Evolutionary conservation across 2,329 filamentous ascomycete species (phyloP), one percentile per base, ranked within the genome.

Genomic region (Hymenoscyphus fraxineus): DNA sequence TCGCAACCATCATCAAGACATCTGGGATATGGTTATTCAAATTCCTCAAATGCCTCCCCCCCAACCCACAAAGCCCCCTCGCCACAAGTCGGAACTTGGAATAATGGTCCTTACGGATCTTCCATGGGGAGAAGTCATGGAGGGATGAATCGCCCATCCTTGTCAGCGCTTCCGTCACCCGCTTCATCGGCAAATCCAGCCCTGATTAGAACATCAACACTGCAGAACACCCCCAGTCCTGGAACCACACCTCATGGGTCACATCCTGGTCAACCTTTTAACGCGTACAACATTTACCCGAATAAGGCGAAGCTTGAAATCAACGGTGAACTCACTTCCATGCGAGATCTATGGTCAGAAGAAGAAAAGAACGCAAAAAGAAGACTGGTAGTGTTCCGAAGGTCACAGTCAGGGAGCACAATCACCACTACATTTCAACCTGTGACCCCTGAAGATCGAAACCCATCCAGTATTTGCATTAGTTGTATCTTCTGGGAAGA

Each of bases 401-500:
- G 95, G 72, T 86, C 85, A 66, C 94, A 98, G 77, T 83, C 82
- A 40, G 93, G 92, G 35, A 93, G 90, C 74, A 92, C 90, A 3
- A 89, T 98, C 63, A 89, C 88, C 40, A 87, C 92, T 15, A 89
- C 83, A 15, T 98, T 98, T 79, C 86, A 88, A 59, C 82, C 93
- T 0, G 88, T 97, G 58, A 83, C 90, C 16, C 86, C 87, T 15
- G 91, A 92, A 72, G 91, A 97, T 67, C 87, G 93, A 27, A 86
- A 89, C 0, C 86, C 88, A 2, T 91, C 94, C 79, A 93, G 90
- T 78, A 94, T 96, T 66, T 97, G 93, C 78, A 92, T 99, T 75
- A 97, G 93, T 78, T 99, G 95, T 81, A 99, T 99, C 74, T 93
- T 88, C 82, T 99, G 95, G 95, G 89, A 89, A 65, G 93, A 96